phyloP scores from a whole-genome alignment of 1,284 basidiomycete genomes.

The Malassezia nana region DNA sequence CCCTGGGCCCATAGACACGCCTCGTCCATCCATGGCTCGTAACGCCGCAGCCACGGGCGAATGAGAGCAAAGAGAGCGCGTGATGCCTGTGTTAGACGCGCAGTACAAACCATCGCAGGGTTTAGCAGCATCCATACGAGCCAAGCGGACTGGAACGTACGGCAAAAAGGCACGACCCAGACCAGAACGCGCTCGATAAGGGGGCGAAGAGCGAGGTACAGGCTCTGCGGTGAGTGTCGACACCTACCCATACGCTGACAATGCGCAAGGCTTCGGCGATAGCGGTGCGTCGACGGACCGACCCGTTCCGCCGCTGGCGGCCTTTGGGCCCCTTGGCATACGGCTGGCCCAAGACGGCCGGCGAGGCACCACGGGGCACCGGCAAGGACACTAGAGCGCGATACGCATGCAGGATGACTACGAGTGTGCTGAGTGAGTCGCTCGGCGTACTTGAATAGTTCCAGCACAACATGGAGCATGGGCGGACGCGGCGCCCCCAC shows the following conservation, averaged over 20 bases:
- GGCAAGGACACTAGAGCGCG: constrained; percentile 5
- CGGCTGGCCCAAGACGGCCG: constrained; percentile 6
- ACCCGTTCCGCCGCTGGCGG: constrained; percentile 5
- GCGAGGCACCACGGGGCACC: neutral
- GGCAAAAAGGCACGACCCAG: constrained; percentile 14
- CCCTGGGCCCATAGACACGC: constrained; percentile 12
- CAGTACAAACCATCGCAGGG: neutral
- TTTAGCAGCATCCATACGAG: constrained; percentile 17
- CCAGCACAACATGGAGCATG: constrained; percentile 6
- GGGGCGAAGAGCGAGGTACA: constrained; percentile 3
- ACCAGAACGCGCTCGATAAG: neutral
- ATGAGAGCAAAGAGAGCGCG: neutral
- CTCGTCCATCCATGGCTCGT: constrained; percentile 9
- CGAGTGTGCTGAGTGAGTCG: neutral
- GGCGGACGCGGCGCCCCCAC: no score
- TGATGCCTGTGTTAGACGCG: neutral
- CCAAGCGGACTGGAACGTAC: constrained; percentile 3
- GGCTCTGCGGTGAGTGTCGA: neutral
- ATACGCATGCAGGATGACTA: constrained; percentile 2
- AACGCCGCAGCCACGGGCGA: neutral
- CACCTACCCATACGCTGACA: constrained; percentile 7
- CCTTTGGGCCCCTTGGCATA: neutral
- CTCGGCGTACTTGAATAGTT: constrained; percentile 2
- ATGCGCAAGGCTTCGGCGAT: neutral
- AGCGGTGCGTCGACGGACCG: constrained; percentile 3